phyloP scores from a whole-genome alignment of 2,329 filamentous ascomycete species.

The Periconia sp. region DNA sequence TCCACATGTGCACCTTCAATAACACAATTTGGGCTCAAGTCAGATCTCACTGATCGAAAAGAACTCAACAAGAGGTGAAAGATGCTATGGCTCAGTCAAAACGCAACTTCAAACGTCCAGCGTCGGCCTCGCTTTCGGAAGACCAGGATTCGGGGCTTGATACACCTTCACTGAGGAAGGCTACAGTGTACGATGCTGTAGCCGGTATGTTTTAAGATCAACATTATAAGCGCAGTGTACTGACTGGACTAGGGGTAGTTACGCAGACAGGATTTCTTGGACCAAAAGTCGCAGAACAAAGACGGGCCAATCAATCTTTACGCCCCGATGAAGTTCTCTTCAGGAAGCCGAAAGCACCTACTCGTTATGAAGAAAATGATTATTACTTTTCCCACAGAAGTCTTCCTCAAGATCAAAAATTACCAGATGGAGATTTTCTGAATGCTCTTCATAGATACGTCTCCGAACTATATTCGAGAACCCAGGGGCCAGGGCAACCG shows the following conservation, averaged over 20 bases:
- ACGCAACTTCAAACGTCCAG: constrained; percentile 9
- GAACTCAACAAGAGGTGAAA: background rate
- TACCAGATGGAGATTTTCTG: constrained; percentile 71
- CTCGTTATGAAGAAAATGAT: constrained; percentile 70
- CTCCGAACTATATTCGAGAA: constrained; percentile 63
- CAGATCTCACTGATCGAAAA: background rate
- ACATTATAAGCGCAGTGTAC: background rate
- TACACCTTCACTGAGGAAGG: constrained; percentile 32
- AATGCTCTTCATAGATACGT: constrained; percentile 69
- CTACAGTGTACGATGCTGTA: constrained; percentile 72
- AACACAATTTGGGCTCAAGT: background rate
- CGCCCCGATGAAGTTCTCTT: constrained; percentile 74
- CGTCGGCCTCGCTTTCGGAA: constrained; percentile 14
- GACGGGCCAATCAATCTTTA: constrained; percentile 44
- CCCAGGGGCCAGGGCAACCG: constrained; percentile 15
- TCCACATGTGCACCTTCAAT: background rate
- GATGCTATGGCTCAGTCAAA: background rate
- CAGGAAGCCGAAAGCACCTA: constrained; percentile 63
- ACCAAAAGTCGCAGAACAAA: constrained; percentile 32
- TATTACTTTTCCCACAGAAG: constrained; percentile 67
- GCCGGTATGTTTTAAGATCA: constrained; percentile 53
- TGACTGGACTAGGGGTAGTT: constrained; percentile 45
- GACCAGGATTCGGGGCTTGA: constrained; percentile 8
- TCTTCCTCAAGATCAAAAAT: constrained; percentile 52
- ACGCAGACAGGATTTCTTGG: constrained; percentile 48